A percentile compares a stretch with the other conserved stretches of the same genome.
Evolutionary conservation across 345 rosid genomes (phyloP).

Genomic region (Laguncularia racemosa): DNA sequence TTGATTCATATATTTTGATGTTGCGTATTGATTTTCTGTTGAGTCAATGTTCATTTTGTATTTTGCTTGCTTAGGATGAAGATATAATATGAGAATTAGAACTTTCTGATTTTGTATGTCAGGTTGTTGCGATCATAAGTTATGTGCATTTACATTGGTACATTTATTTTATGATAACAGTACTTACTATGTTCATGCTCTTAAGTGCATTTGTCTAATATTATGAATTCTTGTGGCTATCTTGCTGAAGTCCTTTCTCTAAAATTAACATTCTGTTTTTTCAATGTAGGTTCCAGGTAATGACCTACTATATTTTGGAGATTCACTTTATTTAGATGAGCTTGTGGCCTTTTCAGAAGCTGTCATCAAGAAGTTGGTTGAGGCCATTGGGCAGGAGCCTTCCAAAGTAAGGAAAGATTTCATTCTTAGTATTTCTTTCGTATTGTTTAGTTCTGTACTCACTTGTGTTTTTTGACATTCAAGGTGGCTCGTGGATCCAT

Average conservation of each 20-base stretch:
- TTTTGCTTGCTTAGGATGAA: too few relatives aligned
- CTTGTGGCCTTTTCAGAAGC: conserved; percentile 33
- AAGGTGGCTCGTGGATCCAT: conserved; percentile 64
- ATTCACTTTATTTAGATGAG: conserved; percentile 52
- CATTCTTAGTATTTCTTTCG: background rate
- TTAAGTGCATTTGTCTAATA: too few relatives aligned
- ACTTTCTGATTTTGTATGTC: too few relatives aligned
- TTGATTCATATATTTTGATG: too few relatives aligned
- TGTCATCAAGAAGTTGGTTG: conserved; percentile 41
- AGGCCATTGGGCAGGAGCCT: conserved; percentile 54
- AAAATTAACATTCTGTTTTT: background rate
- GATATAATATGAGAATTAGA: too few relatives aligned
- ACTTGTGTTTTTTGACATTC: conserved; percentile 16
- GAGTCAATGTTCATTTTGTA: too few relatives aligned
- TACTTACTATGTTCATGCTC: too few relatives aligned
- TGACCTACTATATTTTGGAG: conserved; percentile 55
- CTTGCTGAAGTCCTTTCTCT: conserved; percentile 2
- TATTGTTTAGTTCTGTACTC: conserved; percentile 7
- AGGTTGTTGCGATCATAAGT: too few relatives aligned
- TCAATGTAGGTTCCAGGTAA: conserved; percentile 48
- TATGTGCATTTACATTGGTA: too few relatives aligned
- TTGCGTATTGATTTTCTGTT: too few relatives aligned
- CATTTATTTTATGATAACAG: too few relatives aligned
- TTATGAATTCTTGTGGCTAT: background rate
- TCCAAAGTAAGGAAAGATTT: conserved; percentile 36